Base-by-base conservation (phyloP, 371 early-diverging fungal species). In the Mycotypha africana region DNA sequence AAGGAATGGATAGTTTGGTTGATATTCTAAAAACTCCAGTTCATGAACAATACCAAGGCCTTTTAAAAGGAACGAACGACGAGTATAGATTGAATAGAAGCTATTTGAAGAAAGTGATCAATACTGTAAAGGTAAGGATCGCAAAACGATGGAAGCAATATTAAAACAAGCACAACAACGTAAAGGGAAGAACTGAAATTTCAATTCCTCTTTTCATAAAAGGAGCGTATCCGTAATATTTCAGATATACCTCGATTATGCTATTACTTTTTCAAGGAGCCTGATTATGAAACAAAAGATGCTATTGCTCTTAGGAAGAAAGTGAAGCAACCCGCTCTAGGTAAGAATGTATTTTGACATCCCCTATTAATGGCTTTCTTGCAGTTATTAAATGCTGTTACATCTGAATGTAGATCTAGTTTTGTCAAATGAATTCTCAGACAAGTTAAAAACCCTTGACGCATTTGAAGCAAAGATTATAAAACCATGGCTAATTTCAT, bases 211-310 rank as follows among this genome's bases (percentile, higher is more conserved):
- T 14, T 24, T 21, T 23, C 7, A 3, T 1, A 39, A 5, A 41
- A 74, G 65, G 81, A 82, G 20, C 70, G 83, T 23, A 81, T 84
- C 45, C 70, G 70, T 21, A 72, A 79, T 32, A 47, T 81, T 10
- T 50, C 65, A 26, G 84, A 85, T 51, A 75, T 85, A 7, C 69
- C 82, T 11, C 41, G 55, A 14, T 56, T 78, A 14, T 82, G 80
- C 30, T 56, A 66, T 19, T 82, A 81, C 42, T 84, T 70, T 39
- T 85, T 85, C 54, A 45, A 57, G 20, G 53, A 67, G 7, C 85
- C 85, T 4, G 58, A 76, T 26, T 81, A 76, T 38, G 41, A 55
- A 11, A 63, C 78, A 0, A 47, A 56, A 6, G 83, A 81, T 28
- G 75, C 85, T 15, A 30, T 38, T 3, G 52, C 53, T 0, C 52